Percentiles rank a stretch among this genome's conserved stretches.
phyloP scores from a whole-genome alignment of 208 protist species.

The Vickermania ingenoplastis region DNA sequence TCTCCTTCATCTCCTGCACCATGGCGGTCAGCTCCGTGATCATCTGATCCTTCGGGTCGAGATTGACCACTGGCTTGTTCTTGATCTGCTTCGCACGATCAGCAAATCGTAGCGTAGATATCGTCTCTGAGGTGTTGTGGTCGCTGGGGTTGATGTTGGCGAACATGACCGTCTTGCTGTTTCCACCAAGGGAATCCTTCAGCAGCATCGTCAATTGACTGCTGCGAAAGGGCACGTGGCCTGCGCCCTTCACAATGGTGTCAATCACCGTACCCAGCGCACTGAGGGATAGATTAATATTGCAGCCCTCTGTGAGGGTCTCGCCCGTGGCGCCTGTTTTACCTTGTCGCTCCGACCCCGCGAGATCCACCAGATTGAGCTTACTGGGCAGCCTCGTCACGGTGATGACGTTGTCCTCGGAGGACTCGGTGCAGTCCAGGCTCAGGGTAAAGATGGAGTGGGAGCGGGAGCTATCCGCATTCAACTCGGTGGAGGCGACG shows the following conservation, averaged over 20 bases:
- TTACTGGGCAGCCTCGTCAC: constrained; percentile 86
- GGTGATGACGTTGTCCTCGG: constrained; percentile 58
- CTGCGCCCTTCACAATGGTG: constrained; percentile 79
- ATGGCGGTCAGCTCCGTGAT: constrained; percentile 68
- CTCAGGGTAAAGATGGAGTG: constrained; percentile 88
- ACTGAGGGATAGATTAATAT: constrained; percentile 90
- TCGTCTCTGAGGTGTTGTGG: constrained; percentile 80
- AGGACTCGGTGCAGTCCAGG: constrained; percentile 65
- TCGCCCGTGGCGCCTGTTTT: constrained; percentile 87
- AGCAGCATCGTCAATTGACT: constrained; percentile 84
- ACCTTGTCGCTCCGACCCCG: constrained; percentile 84
- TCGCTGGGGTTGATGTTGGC: constrained; percentile 86
- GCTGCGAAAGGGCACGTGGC: constrained; percentile 81
- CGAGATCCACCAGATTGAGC: constrained; percentile 89
- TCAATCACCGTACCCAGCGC: constrained; percentile 87
- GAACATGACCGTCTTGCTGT: constrained; percentile 88
- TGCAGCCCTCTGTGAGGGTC: constrained; percentile 89
- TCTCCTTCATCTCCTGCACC: constrained; percentile 65
- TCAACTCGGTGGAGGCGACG: constrained; percentile 77
- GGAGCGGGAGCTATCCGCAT: constrained; percentile 82
- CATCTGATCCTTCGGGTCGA: constrained; percentile 86
- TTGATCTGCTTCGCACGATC: constrained; percentile 89
- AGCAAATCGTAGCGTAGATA: constrained; percentile 83
- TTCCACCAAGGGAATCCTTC: constrained; percentile 86
- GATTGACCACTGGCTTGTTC: constrained; percentile 87